Percentiles rank a stretch among this genome's conserved stretches.
Evolutionary conservation across 345 rosid species (phyloP).

Genomic region (Heritiera fomes): DNA sequence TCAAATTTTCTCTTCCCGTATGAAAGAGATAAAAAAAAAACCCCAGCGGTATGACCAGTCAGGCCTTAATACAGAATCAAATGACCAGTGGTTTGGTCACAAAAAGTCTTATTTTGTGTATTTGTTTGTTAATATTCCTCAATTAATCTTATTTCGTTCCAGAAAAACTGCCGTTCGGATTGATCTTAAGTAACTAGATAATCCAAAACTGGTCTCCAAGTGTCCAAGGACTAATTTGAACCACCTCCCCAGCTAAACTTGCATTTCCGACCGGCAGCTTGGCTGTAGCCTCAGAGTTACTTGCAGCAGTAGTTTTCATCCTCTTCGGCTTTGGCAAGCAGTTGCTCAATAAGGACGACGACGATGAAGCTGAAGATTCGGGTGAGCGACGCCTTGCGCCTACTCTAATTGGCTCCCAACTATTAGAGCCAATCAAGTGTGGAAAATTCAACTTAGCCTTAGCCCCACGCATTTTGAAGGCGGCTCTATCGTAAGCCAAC

Average conservation of each 20-base stretch:
- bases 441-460: constrained; percentile 65
- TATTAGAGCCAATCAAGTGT: constrained; percentile 45
- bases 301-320: not conserved
- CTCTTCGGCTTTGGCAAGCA: constrained; percentile 3
- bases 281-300: not conserved
- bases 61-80: not conserved
- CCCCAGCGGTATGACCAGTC: no score
- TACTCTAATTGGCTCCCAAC: constrained; percentile 45
- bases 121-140: not conserved
- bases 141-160: not conserved
- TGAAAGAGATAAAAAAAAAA: not conserved
- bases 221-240: constrained; percentile 12
- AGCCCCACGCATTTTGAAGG: constrained; percentile 53
- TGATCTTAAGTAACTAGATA: not conserved
- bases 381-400: constrained; percentile 43
- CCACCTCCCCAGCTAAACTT: constrained; percentile 9
- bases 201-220: constrained; percentile 5
- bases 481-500: constrained; percentile 58
- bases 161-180: not conserved
- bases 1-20: not conserved
- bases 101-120: not conserved
- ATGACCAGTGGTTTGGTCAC: not conserved
- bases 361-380: not conserved
- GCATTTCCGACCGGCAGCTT: not conserved
- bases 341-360: not conserved